These are phyloP conservation scores for Penicillium sp. DNA, from an alignment of 2,329 filamentous ascomycete genomes.

Conservation along the genomic window DNA sequence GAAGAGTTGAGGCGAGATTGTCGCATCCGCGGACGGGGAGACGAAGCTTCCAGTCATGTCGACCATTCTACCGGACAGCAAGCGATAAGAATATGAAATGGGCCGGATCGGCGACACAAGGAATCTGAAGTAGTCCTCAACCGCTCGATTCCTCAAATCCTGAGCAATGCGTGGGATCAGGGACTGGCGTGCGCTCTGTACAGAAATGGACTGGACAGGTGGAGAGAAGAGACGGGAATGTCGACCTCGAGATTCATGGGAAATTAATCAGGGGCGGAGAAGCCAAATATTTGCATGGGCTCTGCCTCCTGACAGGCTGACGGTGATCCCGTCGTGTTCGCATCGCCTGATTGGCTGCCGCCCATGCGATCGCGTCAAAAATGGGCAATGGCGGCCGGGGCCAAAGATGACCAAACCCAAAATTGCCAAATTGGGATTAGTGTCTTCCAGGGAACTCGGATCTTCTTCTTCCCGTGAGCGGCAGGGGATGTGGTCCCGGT, in stretches of 20 bases:
- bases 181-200: not conserved
- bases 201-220: conserved; percentile 3
- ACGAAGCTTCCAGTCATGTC: conserved; percentile 62
- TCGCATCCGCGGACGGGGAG: conserved; percentile 62
- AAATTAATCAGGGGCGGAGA: conserved; percentile 21
- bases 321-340: not conserved
- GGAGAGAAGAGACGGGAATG: conserved; percentile 11
- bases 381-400: too few species aligned
- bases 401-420: too few species aligned
- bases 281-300: conserved; percentile 10
- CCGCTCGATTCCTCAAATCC: conserved; percentile 1
- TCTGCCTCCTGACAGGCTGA: conserved; percentile 5
- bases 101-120: conserved; percentile 2
- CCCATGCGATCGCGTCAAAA: not conserved
- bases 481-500: too few species aligned
- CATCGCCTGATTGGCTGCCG: not conserved
- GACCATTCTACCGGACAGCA: conserved; percentile 23
- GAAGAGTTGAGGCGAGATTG: conserved; percentile 50
- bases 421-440: too few species aligned
- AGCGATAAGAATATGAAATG: conserved; percentile 1
- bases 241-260: not conserved
- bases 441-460: too few species aligned
- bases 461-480: too few species aligned
- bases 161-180: conserved; percentile 1
- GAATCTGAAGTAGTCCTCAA: not conserved